Conservation (phyloP, 2,329 filamentous ascomycete species). For the Pseudogymnoascus sp. region DNA sequence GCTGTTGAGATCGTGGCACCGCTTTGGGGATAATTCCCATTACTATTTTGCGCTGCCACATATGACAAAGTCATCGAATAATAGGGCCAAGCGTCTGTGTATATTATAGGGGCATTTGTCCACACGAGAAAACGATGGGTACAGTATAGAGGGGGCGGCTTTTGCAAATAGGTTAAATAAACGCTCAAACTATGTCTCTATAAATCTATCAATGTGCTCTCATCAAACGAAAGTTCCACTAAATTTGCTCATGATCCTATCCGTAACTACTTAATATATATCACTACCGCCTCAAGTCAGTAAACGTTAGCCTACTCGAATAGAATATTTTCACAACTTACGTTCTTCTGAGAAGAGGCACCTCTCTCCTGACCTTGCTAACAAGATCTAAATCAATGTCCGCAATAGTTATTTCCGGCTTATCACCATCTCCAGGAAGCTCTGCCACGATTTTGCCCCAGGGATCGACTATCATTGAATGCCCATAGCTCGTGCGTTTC, state of each 20-base stretch:
- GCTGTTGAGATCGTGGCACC: conserved; percentile 81
- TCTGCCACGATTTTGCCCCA: conserved; percentile 72
- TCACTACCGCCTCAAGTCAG: not conserved
- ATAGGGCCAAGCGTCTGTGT: not conserved
- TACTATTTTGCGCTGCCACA: not conserved
- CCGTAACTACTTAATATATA: not conserved
- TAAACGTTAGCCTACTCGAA: not conserved
- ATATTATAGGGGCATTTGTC: not conserved
- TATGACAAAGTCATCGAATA: not conserved
- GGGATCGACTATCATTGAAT: conserved; percentile 76
- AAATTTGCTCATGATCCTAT: not conserved
- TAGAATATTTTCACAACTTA: conserved; percentile 14
- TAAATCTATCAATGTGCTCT: not conserved
- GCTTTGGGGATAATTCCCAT: conserved; percentile 46
- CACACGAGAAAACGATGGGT: not conserved
- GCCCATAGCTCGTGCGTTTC: conserved; percentile 74
- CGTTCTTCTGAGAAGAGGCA: conserved; percentile 49
- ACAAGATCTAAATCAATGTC: conserved; percentile 47
- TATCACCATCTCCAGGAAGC: conserved; percentile 42
- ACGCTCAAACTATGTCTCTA: not conserved
- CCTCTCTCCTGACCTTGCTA: conserved; percentile 44
- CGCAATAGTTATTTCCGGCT: conserved; percentile 40
- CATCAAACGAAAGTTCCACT: not conserved
- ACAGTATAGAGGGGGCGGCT: not conserved
- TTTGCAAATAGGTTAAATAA: not conserved